Evolutionary conservation across 306 rosid genomes (phyloP).

Genomic region (Heteromeles arbutifolia): DNA sequence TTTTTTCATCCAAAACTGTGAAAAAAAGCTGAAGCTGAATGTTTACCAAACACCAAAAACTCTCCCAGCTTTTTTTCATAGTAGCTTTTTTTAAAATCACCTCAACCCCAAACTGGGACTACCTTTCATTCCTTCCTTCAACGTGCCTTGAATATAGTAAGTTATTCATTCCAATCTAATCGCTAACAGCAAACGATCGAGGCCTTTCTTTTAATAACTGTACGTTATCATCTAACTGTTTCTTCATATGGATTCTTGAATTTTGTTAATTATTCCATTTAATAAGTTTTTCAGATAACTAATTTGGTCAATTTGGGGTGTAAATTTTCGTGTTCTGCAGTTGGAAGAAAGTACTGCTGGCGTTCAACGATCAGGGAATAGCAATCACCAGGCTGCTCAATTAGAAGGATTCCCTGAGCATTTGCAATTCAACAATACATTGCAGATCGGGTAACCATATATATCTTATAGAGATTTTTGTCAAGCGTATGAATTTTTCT

Average conservation of each 20-base stretch:
- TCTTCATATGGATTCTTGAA: background rate
- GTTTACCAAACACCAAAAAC: too few species aligned
- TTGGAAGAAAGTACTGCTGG: constrained; percentile 35
- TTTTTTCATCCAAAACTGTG: too few species aligned
- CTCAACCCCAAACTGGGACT: too few species aligned
- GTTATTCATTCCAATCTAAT: background rate
- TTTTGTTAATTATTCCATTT: background rate
- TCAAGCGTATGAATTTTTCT: background rate
- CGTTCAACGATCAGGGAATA: constrained; percentile 31
- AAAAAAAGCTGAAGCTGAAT: too few species aligned
- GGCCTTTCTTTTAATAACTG: background rate
- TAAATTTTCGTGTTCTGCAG: constrained; percentile 26
- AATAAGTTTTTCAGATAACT: background rate
- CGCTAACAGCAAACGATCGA: background rate
- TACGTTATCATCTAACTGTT: background rate
- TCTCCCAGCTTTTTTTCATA: too few species aligned
- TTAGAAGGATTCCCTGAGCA: constrained; percentile 32
- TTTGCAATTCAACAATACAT: constrained; percentile 29
- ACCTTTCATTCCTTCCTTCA: background rate
- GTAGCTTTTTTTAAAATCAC: too few species aligned
- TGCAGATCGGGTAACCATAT: constrained; percentile 42
- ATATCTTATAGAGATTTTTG: background rate
- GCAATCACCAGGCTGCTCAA: constrained; percentile 33
- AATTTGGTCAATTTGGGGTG: background rate
- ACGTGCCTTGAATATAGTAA: background rate